Conservation (phyloP, 805 yeast genomes). For the Nakazawaea ambrosiae region DNA sequence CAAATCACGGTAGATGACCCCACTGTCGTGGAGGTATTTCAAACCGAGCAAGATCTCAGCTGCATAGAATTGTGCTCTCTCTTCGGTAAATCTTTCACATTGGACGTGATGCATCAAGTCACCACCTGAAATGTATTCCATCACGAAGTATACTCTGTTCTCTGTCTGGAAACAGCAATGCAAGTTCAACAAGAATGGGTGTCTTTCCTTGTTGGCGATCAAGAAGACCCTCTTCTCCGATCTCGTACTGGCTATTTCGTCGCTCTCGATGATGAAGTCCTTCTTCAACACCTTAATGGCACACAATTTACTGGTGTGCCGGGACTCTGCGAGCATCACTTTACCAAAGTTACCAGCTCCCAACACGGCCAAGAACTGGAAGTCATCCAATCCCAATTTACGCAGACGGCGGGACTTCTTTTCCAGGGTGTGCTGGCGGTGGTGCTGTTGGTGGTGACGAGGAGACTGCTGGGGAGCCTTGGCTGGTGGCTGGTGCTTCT, state of each 20-base stretch:
- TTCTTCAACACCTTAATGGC: constrained; percentile 96
- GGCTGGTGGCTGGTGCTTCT: constrained; percentile 12
- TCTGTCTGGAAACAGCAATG: constrained; percentile 98
- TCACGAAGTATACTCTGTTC: constrained; percentile 92
- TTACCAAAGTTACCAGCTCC: constrained; percentile 99
- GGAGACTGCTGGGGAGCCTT: constrained; percentile 11
- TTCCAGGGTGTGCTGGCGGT: constrained; percentile 21
- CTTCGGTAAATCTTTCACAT: constrained; percentile 78
- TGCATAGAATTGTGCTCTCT: constrained; percentile 94
- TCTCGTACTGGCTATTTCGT: constrained; percentile 90
- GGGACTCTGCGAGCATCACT: constrained; percentile 93
- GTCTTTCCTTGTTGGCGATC: constrained; percentile 67
- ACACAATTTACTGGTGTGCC: constrained; percentile 72
- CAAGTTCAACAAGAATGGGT: constrained; percentile 87
- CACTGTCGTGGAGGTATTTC: constrained; percentile 91
- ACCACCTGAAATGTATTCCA: constrained; percentile 98
- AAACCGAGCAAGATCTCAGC: constrained; percentile 91
- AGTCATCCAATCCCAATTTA: constrained; percentile 89
- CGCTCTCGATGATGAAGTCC: constrained; percentile 90
- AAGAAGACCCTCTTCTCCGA: constrained; percentile 91
- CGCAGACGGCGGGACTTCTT: constrained; percentile 39
- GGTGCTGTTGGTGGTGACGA: constrained; percentile 16
- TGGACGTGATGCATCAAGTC: constrained; percentile 99
- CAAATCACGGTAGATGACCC: constrained; percentile 93
- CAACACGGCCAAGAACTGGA: constrained; percentile 85